Conservation (phyloP, 2,329 filamentous ascomycete species). For the Monilinia fructicola region DNA sequence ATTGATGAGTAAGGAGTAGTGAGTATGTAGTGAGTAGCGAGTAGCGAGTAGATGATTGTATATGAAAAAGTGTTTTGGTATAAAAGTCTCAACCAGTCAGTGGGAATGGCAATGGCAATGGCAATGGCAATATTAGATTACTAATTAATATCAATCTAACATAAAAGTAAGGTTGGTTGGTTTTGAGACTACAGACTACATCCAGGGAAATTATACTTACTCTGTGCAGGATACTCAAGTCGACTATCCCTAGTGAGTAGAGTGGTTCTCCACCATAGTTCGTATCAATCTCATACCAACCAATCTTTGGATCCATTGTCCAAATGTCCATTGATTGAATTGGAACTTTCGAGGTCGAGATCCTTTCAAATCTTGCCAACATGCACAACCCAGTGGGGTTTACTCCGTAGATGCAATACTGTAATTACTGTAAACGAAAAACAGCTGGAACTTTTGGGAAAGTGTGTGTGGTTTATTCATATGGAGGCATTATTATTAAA, state of each 20-base stretch:
- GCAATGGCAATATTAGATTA: too few species aligned
- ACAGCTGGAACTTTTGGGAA: neutral
- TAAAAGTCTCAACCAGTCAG: neutral
- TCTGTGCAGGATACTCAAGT: too few species aligned
- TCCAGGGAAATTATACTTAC: neutral
- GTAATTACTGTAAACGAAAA: too few species aligned
- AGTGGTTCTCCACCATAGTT: constrained; percentile 13
- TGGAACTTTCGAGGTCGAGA: neutral
- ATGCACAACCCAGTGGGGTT: neutral
- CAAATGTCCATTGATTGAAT: neutral
- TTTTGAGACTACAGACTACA: neutral
- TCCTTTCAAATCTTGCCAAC: neutral
- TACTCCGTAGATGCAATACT: neutral
- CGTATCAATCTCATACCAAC: constrained; percentile 12
- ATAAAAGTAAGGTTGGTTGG: constrained; percentile 1
- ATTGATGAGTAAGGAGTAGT: too few species aligned
- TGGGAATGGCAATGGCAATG: too few species aligned
- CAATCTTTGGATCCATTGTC: neutral
- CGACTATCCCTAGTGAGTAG: too few species aligned
- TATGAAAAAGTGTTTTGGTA: neutral
- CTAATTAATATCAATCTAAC: neutral
- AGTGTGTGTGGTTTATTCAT: neutral
- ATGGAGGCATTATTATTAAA: too few species aligned
- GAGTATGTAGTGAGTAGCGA: too few species aligned
- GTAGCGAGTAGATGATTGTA: neutral